Percentiles rank a stretch among this genome's conserved stretches.
Conservation (phyloP, 2,329 filamentous ascomycete species). For the Helotiales sp. region DNA sequence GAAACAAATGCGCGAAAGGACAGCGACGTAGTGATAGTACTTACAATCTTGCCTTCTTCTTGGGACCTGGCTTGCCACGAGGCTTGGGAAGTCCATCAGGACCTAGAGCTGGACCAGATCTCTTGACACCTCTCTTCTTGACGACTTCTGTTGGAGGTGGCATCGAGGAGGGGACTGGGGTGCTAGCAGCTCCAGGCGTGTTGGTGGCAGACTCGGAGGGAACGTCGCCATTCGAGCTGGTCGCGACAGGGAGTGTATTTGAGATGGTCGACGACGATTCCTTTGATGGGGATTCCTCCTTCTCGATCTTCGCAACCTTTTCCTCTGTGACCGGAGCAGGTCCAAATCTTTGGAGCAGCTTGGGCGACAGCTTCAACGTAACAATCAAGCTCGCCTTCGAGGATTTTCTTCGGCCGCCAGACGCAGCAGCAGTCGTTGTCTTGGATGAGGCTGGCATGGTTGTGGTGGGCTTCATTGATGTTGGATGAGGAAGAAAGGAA, state of each 20-base stretch:
- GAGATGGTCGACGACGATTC: conserved; percentile 47
- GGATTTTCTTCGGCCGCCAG: conserved; percentile 32
- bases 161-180: conserved; percentile 61
- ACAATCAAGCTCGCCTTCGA: conserved; percentile 41
- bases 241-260: conserved; percentile 45
- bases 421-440: conserved; percentile 21
- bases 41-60: conserved; percentile 95
- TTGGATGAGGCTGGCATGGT: conserved; percentile 39
- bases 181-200: conserved; percentile 61
- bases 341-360: conserved; percentile 56
- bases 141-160: conserved; percentile 63
- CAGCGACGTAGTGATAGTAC: conserved; percentile 47
- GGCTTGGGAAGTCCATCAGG: conserved; percentile 70
- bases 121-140: conserved; percentile 78
- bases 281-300: conserved; percentile 47
- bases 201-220: conserved; percentile 64
- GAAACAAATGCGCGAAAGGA: neutral
- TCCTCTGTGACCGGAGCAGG: conserved; percentile 47
- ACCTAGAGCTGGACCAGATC: conserved; percentile 65
- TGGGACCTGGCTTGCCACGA: conserved; percentile 88
- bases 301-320: conserved; percentile 36
- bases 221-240: conserved; percentile 56
- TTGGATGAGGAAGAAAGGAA: conserved; percentile 19
- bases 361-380: conserved; percentile 58
- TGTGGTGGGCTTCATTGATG: conserved; percentile 4